Evolutionary conservation across 352 stramenopile genomes (phyloP).

Genomic region (Pythium aphanidermatum): DNA sequence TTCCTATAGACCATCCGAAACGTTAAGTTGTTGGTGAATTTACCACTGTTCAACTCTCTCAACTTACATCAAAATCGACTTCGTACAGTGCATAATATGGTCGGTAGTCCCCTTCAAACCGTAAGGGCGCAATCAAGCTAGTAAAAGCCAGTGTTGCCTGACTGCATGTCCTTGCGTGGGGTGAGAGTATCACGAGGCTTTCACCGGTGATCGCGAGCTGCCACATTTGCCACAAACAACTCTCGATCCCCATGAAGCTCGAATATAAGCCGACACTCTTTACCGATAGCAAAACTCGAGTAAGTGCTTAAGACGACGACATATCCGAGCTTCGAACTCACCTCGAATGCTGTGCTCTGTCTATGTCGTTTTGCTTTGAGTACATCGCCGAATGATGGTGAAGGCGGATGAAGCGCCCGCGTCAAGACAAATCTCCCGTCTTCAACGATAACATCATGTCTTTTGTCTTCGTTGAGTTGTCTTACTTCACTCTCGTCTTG

Average conservation of each 20-base stretch:
- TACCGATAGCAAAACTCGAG: neutral
- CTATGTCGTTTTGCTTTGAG: conserved; percentile 47
- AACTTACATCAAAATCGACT: conserved; percentile 69
- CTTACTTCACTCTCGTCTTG: neutral
- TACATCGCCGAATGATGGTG: conserved; percentile 66
- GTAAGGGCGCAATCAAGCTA: conserved; percentile 74
- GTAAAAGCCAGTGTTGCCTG: conserved; percentile 76
- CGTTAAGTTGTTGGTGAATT: neutral
- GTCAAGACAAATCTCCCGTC: conserved; percentile 43
- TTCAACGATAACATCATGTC: conserved; percentile 30
- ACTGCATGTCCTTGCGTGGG: conserved; percentile 71
- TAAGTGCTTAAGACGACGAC: neutral
- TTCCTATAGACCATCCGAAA: conserved; percentile 29
- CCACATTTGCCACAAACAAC: conserved; percentile 76
- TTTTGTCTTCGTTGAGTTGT: neutral
- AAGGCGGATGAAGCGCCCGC: conserved; percentile 28
- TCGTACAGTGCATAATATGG: conserved; percentile 87
- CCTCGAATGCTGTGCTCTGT: conserved; percentile 55
- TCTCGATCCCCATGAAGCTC: conserved; percentile 73
- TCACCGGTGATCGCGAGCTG: conserved; percentile 81
- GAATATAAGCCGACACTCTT: conserved; percentile 81
- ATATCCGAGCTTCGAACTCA: conserved; percentile 18
- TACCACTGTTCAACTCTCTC: neutral
- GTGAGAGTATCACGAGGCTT: conserved; percentile 72
- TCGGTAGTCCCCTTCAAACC: conserved; percentile 76